Base-by-base conservation (phyloP, 179 eudicot genomes). In the Silene coronaria region DNA sequence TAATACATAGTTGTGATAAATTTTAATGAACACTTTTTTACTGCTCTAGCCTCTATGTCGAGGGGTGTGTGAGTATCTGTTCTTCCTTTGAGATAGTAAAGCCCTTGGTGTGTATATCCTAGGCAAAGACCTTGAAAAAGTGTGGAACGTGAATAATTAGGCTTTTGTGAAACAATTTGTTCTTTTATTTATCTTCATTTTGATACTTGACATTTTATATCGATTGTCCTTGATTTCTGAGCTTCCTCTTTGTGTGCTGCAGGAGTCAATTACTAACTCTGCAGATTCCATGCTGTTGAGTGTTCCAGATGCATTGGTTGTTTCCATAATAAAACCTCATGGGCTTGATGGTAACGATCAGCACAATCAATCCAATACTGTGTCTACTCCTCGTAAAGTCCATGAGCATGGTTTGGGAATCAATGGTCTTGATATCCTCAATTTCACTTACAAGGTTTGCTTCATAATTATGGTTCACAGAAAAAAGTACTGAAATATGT, bases 261-360 rank as follows among this genome's bases (percentile, higher is more conserved):
- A 94, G 98, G 98, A 92, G 80, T 94, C 98, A 67, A 92, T 94
- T 28, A 88, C 87, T 46, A 89, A 92, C 78, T 95, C 96, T 78
- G 88, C 96, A 82, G 97, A 95, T 87, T 88, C 88, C 71, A 85
- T 82, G 84, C 79, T 95, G 60, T 82, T 92, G 84, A 87, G 90
- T 82, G 85, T 90, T 0, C 93, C 97, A 17, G 99, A 95, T 78
- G 85, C 97, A 55, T 82, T 92, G 82, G 91, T 86, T 59, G 97
- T 95, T 72, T 92, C 92, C 66, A 81, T 95, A 64, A 72, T 74
- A n/a, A 89, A 87, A 80, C 84, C 78, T 68, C 80, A 75, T 75
- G 91, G 78, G 74, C 59, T 68, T 11, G 79, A 79, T 74, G 86
- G 84, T 53, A 88, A 78, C 74, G 90, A 90, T 67, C 85, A 79